These are phyloP conservation scores for Pyrus betulifolia DNA, from an alignment of 306 rosid genomes.

Conservation along the genomic window DNA sequence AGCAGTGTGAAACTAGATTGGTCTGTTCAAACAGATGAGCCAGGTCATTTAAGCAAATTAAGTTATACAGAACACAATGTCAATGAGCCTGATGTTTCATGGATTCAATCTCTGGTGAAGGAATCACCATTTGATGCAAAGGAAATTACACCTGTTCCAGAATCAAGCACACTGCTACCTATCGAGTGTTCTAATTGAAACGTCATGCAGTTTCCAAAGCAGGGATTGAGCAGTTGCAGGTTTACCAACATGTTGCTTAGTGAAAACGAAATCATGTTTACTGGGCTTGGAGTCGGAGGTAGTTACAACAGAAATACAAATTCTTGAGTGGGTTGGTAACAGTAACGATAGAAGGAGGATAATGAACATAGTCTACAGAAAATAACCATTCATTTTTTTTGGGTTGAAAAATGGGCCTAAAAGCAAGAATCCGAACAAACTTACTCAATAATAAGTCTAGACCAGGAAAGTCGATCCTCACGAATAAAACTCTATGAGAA, in stretches of 20 bases:
- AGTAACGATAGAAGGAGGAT: not conserved
- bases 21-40: not conserved
- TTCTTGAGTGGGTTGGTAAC: not conserved
- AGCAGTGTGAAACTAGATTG: not conserved
- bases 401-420: too few species aligned
- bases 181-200: not conserved
- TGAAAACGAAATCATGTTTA: not conserved
- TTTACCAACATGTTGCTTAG: not conserved
- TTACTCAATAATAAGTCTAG: too few species aligned
- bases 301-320: not conserved
- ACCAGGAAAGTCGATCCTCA: too few species aligned
- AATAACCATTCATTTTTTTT: not conserved
- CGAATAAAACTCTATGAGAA: not conserved
- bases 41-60: not conserved
- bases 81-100: conserved; percentile 8
- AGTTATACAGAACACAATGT: not conserved
- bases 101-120: conserved; percentile 5
- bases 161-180: not conserved
- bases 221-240: not conserved
- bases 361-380: not conserved
- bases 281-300: not conserved
- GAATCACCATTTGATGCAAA: not conserved
- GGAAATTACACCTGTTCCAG: not conserved
- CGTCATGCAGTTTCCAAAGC: not conserved
- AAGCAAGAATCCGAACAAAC: too few species aligned